These are phyloP conservation scores for Triadica sebifera DNA, from an alignment of 345 rosid genomes.

Conservation along the genomic window DNA sequence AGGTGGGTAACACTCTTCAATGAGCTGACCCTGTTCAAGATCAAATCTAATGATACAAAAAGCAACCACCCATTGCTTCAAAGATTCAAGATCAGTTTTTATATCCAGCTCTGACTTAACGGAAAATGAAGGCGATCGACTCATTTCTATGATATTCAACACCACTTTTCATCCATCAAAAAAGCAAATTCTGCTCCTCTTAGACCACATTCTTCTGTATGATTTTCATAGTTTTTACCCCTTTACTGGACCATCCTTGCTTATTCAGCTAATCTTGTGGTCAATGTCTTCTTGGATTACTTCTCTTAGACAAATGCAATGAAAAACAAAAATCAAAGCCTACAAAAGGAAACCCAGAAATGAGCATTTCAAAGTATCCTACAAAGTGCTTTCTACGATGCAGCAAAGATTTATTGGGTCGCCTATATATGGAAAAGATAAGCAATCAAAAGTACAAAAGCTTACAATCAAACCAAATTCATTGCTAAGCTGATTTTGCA, in stretches of 20 bases:
- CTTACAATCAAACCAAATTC: background rate
- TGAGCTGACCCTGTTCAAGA: constrained; percentile 93
- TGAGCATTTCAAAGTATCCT: background rate
- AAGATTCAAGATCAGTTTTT: constrained; percentile 60
- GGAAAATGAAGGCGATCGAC: constrained; percentile 85
- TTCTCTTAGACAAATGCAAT: background rate
- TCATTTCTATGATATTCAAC: constrained; percentile 51
- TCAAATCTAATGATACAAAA: constrained; percentile 90
- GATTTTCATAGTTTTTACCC: background rate
- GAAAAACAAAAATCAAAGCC: constrained; percentile 17
- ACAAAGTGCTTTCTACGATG: background rate
- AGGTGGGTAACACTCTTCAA: constrained; percentile 88
- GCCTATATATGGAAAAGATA: background rate
- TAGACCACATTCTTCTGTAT: constrained; percentile 16
- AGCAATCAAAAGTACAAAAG: background rate
- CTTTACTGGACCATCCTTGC: background rate
- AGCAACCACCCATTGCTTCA: constrained; percentile 77
- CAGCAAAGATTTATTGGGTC: constrained; percentile 4
- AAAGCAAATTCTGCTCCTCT: constrained; percentile 24
- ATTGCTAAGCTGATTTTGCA: background rate
- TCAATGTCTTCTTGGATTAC: constrained; percentile 10
- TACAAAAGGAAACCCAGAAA: constrained; percentile 19
- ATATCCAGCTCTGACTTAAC: constrained; percentile 61
- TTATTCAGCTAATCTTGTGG: background rate
- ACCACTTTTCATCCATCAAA: constrained; percentile 33